A percentile compares a stretch with the other conserved stretches of the same genome.
These are phyloP conservation scores for Globisporangium camurandrum DNA, from an alignment of 352 stramenopile genomes.

Conservation along the genomic window DNA sequence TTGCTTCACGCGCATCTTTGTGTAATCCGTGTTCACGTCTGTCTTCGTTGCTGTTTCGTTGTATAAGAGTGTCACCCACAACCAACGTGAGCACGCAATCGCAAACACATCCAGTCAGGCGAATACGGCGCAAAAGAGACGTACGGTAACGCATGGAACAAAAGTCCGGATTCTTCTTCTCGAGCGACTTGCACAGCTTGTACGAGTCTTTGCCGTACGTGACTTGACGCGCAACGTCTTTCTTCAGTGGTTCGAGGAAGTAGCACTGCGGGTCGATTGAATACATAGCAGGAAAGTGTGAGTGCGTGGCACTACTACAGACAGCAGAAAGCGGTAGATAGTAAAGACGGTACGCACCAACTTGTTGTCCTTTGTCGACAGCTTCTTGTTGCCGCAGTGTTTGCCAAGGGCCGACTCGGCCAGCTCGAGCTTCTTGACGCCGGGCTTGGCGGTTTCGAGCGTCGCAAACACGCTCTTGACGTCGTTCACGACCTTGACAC, in stretches of 20 bases:
- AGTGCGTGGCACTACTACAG: not conserved
- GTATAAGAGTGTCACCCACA: not conserved
- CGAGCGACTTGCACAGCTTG: slow-evolving; percentile 91
- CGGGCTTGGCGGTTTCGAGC: slow-evolving; percentile 61
- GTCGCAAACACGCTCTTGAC: slow-evolving; percentile 67
- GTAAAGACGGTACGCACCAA: slow-evolving; percentile 60
- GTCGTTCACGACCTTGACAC: slow-evolving; percentile 87
- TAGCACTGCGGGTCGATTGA: slow-evolving; percentile 71
- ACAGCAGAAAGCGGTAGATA: too few relatives aligned
- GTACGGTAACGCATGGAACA: slow-evolving; percentile 92
- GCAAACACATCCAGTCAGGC: not conserved
- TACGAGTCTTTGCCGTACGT: slow-evolving; percentile 89
- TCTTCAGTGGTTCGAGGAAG: slow-evolving; percentile 92
- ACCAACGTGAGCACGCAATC: not conserved
- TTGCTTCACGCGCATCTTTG: slow-evolving; percentile 92
- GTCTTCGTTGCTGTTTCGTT: slow-evolving; percentile 94
- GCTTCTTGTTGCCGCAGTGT: slow-evolving; percentile 81
- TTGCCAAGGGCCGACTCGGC: slow-evolving; percentile 82
- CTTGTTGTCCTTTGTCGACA: slow-evolving; percentile 88
- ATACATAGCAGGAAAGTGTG: not conserved
- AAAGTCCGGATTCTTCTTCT: slow-evolving; percentile 93
- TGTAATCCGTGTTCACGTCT: slow-evolving; percentile 92
- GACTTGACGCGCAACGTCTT: slow-evolving; percentile 89
- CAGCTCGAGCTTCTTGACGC: slow-evolving; percentile 70
- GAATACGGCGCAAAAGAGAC: slow-evolving; percentile 8